Base-by-base conservation (phyloP, 371 early-diverging fungal genomes). In the Aphelidium insulamus region DNA sequence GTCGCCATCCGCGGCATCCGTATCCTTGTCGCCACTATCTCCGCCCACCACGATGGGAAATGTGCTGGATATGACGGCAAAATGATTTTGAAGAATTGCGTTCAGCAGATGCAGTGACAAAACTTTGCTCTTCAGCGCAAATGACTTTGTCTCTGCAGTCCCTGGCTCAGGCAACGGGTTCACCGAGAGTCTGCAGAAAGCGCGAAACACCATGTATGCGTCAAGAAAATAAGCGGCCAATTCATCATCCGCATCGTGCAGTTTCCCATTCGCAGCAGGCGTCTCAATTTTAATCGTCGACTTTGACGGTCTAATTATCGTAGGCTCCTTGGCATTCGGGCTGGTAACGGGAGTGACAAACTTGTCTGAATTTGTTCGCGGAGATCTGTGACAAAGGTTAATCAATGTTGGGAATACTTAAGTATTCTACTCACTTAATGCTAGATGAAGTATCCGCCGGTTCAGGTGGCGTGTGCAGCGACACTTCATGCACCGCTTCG, bases 181-280 rank as follows among this genome's bases (percentile, higher is more conserved):
- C 67, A 85, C 83, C 14, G 80, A 79, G n/a, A 90, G 62, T 42
- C 81, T 81, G 57, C 88, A 87, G 16, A 94, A 60, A 1, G 90
- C 81, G 8, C 91, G 72, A 48, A 94, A 73, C 0, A 87, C 73
- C 14, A 84, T 52, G 25, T 77, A 83, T 2, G 79, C 80, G 49
- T 94, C 91, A 36, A 72, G 59, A 42, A 65, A 42, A 40, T 56
- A 54, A 19, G 50, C 41, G 21, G 63, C 54, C 33, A 40, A 43
- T 9, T 40, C 38, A 7, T 43, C 36, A 23, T 37, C 24, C 23
- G 44, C 45, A 36, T 17, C 29, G 28, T 10, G 41, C 14, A 7
- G 25, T n/a, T 37, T 21, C 35, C n/a, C 6, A 30, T 16, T 4
- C 32, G 21, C 2, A 4, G 10, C 17, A 35, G 36, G 2, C 4